Evolutionary conservation across 2,329 filamentous ascomycete genomes (phyloP), one percentile per base, ranked within the genome.

Genomic region (Aspergillus alliaceus): DNA sequence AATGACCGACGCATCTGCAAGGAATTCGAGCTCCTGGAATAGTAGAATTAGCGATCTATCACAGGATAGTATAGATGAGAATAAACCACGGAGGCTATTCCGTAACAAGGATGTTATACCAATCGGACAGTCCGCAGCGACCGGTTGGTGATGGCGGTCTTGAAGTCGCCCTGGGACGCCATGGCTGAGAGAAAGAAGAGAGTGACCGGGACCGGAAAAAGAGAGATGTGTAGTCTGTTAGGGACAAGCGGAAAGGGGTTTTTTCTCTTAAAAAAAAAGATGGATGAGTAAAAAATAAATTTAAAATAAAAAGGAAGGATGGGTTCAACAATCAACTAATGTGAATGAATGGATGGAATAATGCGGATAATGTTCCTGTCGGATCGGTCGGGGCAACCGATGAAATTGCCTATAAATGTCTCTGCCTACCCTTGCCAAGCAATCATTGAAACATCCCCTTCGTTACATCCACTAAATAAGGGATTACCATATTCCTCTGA

Each of bases 81-180:
- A 27, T 44, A 25, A 7, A 42, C 12, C 1, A 24, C 1, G 12
- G 20, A 9, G 18, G n/a, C 35, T 20, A 37, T 37, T 20, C 35
- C 35, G 12, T 6, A 40, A 24, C 31, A 49, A 49, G 51, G 58
- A 56, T 44, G 51, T 72, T 85, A 66, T 80, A 92, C 91, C 71
- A 89, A 91, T 79, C 91, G 93, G 80, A 96, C 93, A 69, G 86
- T 89, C 64, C 91, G 88, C 71, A 96, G 86, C 71, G 91, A 93
- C 78, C 91, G 86, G 80, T 93, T 95, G 77, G 88, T 86, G 83
- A 86, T 84, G 46, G 85, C 85, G 58, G 79, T 76, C 59, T 68
- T 61, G 60, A 75, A 69, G 49, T 72, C 68, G 61, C 62, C 69
- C 48, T 70, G 64, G 54, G 66, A 63, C 54, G 73, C 69, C 73